These are phyloP conservation scores for Hericium rajendrae DNA, from an alignment of 768 basidiomycete species.

Conservation along the genomic window DNA sequence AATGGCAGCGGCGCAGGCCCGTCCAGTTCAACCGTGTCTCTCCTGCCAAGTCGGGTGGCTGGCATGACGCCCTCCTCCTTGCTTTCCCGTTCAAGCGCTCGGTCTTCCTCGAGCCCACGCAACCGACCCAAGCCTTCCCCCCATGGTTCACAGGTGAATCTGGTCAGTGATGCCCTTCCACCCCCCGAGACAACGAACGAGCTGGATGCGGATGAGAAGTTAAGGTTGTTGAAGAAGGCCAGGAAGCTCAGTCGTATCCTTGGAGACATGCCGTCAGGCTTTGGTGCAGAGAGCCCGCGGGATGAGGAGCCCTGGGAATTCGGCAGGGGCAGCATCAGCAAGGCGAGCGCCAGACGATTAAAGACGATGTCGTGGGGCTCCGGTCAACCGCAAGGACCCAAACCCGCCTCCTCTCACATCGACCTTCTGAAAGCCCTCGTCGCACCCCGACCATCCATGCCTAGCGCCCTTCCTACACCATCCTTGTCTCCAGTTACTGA, in stretches of 20 bases:
- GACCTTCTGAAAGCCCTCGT: neutral
- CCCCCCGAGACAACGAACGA: constrained; percentile 23
- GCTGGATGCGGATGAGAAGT: constrained; percentile 27
- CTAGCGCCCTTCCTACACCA: neutral
- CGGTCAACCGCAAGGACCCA: constrained; percentile 6
- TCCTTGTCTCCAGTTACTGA: neutral
- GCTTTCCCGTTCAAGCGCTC: neutral
- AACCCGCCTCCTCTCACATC: constrained; percentile 3
- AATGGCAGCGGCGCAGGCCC: neutral
- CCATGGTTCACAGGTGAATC: neutral
- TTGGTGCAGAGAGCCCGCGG: neutral
- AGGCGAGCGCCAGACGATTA: too few relatives aligned
- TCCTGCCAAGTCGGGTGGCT: too few relatives aligned
- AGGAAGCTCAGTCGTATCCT: constrained; percentile 36
- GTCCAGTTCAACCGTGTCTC: neutral
- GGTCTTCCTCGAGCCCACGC: neutral
- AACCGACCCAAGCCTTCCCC: neutral
- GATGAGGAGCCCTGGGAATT: neutral
- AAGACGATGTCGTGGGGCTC: constrained; percentile 1
- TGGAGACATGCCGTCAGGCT: constrained; percentile 23
- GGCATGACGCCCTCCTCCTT: neutral
- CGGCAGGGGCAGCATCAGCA: neutral
- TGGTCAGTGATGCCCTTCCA: neutral
- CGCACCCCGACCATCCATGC: neutral
- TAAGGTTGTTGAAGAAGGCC: constrained; percentile 30